These are phyloP conservation scores for Incumbomyces delicatus DNA, from an alignment of 2,329 filamentous ascomycete genomes.

Conservation along the genomic window DNA sequence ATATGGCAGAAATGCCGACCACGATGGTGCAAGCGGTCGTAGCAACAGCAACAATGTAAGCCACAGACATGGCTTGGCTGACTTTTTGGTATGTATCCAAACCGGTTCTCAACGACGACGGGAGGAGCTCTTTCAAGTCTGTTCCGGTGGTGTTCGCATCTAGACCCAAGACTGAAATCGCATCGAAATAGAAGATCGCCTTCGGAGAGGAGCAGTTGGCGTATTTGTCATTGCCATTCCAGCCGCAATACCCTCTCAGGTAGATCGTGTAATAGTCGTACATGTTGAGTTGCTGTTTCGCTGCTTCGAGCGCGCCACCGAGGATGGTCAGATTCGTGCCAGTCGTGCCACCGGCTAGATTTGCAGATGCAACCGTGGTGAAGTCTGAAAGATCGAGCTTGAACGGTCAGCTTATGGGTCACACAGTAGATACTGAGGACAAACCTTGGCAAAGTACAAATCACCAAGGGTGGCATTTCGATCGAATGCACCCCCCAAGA, in stretches of 20 bases:
- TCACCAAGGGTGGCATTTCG: slow-evolving; percentile 36
- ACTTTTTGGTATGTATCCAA: slow-evolving; percentile 65
- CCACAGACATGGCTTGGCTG: slow-evolving; percentile 72
- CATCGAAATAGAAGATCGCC: slow-evolving; percentile 67
- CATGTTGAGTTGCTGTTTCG: slow-evolving; percentile 46
- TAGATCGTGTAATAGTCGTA: slow-evolving; percentile 70
- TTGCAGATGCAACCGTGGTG: slow-evolving; percentile 37
- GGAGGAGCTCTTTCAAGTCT: slow-evolving; percentile 53
- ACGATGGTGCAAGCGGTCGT: slow-evolving; percentile 62
- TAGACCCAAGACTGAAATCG: slow-evolving; percentile 57
- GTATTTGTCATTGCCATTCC: slow-evolving; percentile 43
- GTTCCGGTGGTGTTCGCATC: slow-evolving; percentile 42
- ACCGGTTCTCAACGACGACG: slow-evolving; percentile 54
- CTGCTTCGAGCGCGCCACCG: slow-evolving; percentile 26
- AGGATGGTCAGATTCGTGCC: slow-evolving; percentile 27
- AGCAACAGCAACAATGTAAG: slow-evolving; percentile 64
- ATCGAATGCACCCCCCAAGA: slow-evolving; percentile 47
- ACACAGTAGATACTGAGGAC: slow-evolving; percentile 8
- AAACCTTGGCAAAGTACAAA: slow-evolving; percentile 47
- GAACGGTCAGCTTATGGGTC: slow-evolving; percentile 32
- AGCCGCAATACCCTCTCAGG: slow-evolving; percentile 80
- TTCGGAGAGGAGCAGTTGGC: slow-evolving; percentile 59
- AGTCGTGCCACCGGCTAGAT: slow-evolving; percentile 22
- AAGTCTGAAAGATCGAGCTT: slow-evolving; percentile 54
- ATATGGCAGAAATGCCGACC: slow-evolving; percentile 72